Conservation (phyloP, 352 stramenopile species). For the Phytophthora chlamydospora region DNA sequence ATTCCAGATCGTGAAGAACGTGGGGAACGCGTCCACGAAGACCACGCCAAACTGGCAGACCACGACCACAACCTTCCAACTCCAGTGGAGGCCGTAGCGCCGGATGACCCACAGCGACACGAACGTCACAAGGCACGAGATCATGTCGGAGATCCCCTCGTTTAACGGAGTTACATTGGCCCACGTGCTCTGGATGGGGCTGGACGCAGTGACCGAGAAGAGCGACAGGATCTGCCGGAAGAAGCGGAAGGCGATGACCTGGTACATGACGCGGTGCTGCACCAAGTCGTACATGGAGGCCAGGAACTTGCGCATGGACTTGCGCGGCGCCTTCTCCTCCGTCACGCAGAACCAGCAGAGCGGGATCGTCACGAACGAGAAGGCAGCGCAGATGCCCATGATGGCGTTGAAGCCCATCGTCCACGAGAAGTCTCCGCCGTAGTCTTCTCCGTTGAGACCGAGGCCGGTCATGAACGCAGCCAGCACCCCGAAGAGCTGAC, state of each 20-base stretch:
- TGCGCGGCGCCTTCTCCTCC: constrained; percentile 37
- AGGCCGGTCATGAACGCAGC: constrained; percentile 52
- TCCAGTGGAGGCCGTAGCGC: constrained; percentile 60
- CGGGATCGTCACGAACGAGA: constrained; percentile 47
- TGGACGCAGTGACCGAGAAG: constrained; percentile 57
- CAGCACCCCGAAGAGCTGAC: constrained; percentile 44
- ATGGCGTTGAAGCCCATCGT: constrained; percentile 60
- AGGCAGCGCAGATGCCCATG: constrained; percentile 48
- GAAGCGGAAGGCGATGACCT: constrained; percentile 61
- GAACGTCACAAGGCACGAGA: constrained; percentile 47
- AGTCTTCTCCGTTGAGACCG: constrained; percentile 51
- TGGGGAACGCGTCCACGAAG: constrained; percentile 50
- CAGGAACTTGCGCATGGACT: constrained; percentile 47
- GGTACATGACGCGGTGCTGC: constrained; percentile 57
- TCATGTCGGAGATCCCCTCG: constrained; percentile 52
- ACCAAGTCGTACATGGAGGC: constrained; percentile 47
- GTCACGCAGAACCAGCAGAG: constrained; percentile 54
- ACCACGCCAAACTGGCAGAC: constrained; percentile 50
- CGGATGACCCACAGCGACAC: constrained; percentile 49
- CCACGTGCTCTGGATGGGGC: constrained; percentile 57
- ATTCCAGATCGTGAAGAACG: constrained; percentile 70
- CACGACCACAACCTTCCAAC: constrained; percentile 54
- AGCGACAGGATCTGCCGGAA: constrained; percentile 52
- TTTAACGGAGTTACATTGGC: constrained; percentile 66
- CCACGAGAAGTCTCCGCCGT: constrained; percentile 57